Evolutionary conservation across 75 land plant genomes (phyloP).

Genomic region (Pseudotsuga menziesii): DNA sequence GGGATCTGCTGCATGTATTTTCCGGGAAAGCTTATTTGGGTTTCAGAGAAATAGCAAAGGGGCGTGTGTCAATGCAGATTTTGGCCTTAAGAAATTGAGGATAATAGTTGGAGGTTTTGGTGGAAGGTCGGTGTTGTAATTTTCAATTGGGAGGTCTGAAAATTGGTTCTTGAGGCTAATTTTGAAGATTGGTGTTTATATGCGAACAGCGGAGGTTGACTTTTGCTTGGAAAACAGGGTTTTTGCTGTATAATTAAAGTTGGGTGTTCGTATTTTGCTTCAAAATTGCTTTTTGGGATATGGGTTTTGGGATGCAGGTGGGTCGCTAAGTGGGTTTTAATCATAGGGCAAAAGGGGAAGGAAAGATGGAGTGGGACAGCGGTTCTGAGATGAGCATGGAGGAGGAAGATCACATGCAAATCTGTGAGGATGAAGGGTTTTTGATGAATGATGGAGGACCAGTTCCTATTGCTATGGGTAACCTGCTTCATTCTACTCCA

Average conservation of each 20-base stretch:
- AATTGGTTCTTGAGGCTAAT: background rate
- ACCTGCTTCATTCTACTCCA: conserved; percentile 23
- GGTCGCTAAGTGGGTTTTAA: background rate
- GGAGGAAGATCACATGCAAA: conserved; percentile 10
- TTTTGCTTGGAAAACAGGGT: background rate
- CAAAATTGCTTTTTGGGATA: background rate
- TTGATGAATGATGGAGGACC: conserved; percentile 11
- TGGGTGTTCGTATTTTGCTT: background rate
- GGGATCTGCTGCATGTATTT: background rate
- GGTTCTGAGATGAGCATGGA: conserved; percentile 6
- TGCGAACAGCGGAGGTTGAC: background rate
- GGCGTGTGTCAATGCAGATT: background rate
- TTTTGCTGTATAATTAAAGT: background rate
- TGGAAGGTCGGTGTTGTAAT: background rate
- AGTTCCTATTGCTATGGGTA: conserved; percentile 3
- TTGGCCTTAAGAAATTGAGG: background rate
- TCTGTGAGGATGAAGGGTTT: background rate
- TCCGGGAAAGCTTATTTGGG: background rate
- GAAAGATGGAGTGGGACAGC: conserved; percentile 10
- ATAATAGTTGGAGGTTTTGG: background rate
- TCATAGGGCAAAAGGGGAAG: background rate
- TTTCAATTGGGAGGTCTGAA: background rate
- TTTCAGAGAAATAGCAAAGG: background rate
- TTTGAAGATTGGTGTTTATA: background rate
- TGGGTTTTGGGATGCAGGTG: conserved; percentile 2